Evolutionary conservation across 2,329 filamentous ascomycete species (phyloP).

Genomic region (Aspergillus sp.): DNA sequence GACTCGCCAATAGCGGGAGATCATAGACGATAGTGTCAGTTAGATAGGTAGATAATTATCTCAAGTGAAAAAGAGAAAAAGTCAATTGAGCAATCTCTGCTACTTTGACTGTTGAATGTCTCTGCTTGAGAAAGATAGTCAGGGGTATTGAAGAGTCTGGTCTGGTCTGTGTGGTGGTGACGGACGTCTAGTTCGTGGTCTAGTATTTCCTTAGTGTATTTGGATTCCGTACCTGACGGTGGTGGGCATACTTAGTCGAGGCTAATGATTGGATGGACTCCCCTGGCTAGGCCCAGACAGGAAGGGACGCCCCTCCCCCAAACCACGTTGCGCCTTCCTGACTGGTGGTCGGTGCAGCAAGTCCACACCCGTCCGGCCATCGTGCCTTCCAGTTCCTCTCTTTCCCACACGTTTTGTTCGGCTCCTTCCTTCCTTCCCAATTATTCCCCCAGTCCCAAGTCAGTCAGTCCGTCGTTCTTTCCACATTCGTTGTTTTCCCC

Average conservation of each 20-base stretch:
- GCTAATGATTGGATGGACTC: not conserved
- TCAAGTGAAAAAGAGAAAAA: not conserved
- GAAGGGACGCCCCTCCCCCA: conserved; percentile 4
- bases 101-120: not conserved
- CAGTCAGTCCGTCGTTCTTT: too few species aligned
- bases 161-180: not conserved
- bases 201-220: not conserved
- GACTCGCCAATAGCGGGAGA: not conserved
- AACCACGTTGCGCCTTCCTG: conserved; percentile 11
- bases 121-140: not conserved
- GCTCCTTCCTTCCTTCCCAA: too few species aligned
- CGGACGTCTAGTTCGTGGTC: not conserved
- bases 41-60: too few species aligned
- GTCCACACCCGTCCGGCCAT: not conserved
- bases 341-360: not conserved
- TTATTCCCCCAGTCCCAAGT: too few species aligned
- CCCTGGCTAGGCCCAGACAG: conserved; percentile 20
- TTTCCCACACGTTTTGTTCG: too few species aligned
- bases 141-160: not conserved
- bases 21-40: not conserved
- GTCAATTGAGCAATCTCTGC: not conserved
- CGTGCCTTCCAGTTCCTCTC: too few species aligned
- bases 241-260: not conserved
- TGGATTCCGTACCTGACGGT: not conserved
- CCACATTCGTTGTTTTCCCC: too few species aligned